phyloP scores from a whole-genome alignment of 1,284 basidiomycete species.

The Fereydounia khargensis region DNA sequence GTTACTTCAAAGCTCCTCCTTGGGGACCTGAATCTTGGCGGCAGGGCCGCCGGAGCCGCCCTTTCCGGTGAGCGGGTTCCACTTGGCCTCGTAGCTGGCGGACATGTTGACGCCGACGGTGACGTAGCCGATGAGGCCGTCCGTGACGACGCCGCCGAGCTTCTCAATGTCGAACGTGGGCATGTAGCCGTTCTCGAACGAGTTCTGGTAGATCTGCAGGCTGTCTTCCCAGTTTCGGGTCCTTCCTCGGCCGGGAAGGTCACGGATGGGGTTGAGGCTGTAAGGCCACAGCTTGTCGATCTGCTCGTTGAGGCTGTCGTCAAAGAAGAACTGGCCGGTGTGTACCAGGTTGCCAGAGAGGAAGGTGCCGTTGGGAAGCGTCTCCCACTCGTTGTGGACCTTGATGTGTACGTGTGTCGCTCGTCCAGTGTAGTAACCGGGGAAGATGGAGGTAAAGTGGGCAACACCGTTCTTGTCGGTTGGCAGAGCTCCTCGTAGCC shows the following conservation, averaged over 20 bases:
- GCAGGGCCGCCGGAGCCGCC: constrained; percentile 6
- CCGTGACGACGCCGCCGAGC: constrained; percentile 59
- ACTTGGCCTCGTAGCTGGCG: constrained; percentile 31
- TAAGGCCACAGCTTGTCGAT: constrained; percentile 59
- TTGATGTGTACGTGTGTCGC: constrained; percentile 60
- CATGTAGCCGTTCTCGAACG: constrained; percentile 57
- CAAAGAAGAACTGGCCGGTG: constrained; percentile 69
- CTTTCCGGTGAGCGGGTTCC: constrained; percentile 35
- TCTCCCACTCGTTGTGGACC: constrained; percentile 59
- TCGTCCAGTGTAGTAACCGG: constrained; percentile 63
- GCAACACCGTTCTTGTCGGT: constrained; percentile 69
- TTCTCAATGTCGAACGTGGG: constrained; percentile 59
- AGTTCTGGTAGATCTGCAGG: constrained; percentile 59
- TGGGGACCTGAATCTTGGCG: constrained; percentile 6
- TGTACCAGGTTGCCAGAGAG: constrained; percentile 60
- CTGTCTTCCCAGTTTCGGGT: constrained; percentile 61
- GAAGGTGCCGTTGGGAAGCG: constrained; percentile 59
- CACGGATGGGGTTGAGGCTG: constrained; percentile 57
- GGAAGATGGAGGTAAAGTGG: constrained; percentile 69
- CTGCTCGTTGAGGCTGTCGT: constrained; percentile 64
- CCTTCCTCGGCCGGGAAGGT: constrained; percentile 53
- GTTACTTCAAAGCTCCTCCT: constrained; percentile 32
- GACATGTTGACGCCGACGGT: constrained; percentile 58
- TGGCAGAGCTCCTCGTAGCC: constrained; percentile 68
- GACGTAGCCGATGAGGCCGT: constrained; percentile 60